A percentile compares a stretch with the other conserved stretches of the same genome.
These are phyloP conservation scores for Mycena albidolilacea DNA, from an alignment of 768 basidiomycete genomes.

Conservation along the genomic window DNA sequence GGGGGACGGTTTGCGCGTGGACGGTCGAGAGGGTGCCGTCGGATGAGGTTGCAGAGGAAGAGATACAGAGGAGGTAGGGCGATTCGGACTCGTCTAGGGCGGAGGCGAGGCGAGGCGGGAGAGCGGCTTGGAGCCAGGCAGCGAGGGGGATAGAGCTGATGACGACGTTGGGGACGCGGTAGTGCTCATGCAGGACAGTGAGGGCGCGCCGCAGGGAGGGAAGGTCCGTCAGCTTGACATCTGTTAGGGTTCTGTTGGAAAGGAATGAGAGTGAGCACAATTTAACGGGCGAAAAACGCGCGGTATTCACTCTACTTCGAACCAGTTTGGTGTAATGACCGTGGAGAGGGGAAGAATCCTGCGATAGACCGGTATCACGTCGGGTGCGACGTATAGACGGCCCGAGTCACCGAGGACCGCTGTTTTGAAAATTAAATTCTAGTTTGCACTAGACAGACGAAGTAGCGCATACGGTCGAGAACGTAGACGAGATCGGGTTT, in stretches of 20 bases:
- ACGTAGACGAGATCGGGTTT: slow-evolving; percentile 84
- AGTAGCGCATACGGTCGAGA: slow-evolving; percentile 83
- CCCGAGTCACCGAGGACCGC: slow-evolving; percentile 97
- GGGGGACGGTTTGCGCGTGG: slow-evolving; percentile 80
- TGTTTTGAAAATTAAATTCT: slow-evolving; percentile 47
- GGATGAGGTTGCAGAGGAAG: slow-evolving; percentile 66
- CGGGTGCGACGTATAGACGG: slow-evolving; percentile 87
- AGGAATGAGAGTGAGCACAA: slow-evolving; percentile 17
- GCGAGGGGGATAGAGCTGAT: slow-evolving; percentile 90
- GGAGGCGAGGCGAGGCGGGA: slow-evolving; percentile 58
- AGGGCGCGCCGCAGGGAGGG: slow-evolving; percentile 79
- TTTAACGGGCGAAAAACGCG: background rate
- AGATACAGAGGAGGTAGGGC: slow-evolving; percentile 83
- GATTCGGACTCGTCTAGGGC: slow-evolving; percentile 44
- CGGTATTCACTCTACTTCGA: slow-evolving; percentile 89
- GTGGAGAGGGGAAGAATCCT: slow-evolving; percentile 86
- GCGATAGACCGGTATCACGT: slow-evolving; percentile 91
- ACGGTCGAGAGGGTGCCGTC: slow-evolving; percentile 57
- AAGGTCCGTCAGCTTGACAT: slow-evolving; percentile 75
- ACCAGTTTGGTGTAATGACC: slow-evolving; percentile 98
- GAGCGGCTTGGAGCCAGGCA: slow-evolving; percentile 68
- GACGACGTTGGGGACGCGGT: slow-evolving; percentile 88
- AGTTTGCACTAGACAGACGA: background rate
- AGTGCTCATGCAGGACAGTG: slow-evolving; percentile 79
- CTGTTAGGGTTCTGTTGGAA: slow-evolving; percentile 78